Conservation (phyloP, 2,329 filamentous ascomycete genomes). For the Aotearoamyces nothofagi region DNA sequence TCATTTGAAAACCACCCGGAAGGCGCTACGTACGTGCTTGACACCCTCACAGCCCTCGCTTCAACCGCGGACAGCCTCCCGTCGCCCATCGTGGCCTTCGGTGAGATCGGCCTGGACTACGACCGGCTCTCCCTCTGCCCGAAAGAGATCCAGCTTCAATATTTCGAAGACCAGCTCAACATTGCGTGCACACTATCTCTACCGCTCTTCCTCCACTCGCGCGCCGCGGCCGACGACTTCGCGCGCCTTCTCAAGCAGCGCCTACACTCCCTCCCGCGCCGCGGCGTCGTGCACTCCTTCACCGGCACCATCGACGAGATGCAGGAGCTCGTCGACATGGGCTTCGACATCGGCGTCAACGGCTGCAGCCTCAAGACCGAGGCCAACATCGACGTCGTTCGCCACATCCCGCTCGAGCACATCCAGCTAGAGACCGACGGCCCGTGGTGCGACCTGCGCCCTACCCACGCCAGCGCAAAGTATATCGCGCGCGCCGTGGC, state of each 20-base stretch:
- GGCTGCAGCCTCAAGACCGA: slow-evolving; percentile 92
- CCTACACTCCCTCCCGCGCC: slow-evolving; percentile 52
- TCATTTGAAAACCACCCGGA: slow-evolving; percentile 51
- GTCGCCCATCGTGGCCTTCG: slow-evolving; percentile 53
- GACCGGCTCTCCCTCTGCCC: slow-evolving; percentile 76
- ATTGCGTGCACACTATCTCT: slow-evolving; percentile 39
- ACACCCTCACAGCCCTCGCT: slow-evolving; percentile 49
- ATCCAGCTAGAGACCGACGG: slow-evolving; percentile 95
- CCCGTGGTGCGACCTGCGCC: slow-evolving; percentile 91
- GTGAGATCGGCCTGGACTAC: slow-evolving; percentile 93
- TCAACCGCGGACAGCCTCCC: slow-evolving; percentile 28
- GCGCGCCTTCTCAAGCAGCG: slow-evolving; percentile 49
- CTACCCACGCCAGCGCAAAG: slow-evolving; percentile 58
- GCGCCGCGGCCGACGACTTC: slow-evolving; percentile 78
- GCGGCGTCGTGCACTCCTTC: slow-evolving; percentile 87
- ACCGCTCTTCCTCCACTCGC: slow-evolving; percentile 83
- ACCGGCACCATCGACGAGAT: slow-evolving; percentile 82
- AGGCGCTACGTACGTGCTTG: slow-evolving; percentile 31
- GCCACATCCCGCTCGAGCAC: slow-evolving; percentile 59
- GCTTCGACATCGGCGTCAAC: slow-evolving; percentile 87
- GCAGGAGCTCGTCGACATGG: slow-evolving; percentile 61
- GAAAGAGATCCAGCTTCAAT: slow-evolving; percentile 65
- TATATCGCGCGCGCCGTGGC: no score
- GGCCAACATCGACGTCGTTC: slow-evolving; percentile 78
- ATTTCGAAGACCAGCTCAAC: slow-evolving; percentile 58